Conservation (phyloP, 768 basidiomycete genomes). For the Kwoniella shandongensis region DNA sequence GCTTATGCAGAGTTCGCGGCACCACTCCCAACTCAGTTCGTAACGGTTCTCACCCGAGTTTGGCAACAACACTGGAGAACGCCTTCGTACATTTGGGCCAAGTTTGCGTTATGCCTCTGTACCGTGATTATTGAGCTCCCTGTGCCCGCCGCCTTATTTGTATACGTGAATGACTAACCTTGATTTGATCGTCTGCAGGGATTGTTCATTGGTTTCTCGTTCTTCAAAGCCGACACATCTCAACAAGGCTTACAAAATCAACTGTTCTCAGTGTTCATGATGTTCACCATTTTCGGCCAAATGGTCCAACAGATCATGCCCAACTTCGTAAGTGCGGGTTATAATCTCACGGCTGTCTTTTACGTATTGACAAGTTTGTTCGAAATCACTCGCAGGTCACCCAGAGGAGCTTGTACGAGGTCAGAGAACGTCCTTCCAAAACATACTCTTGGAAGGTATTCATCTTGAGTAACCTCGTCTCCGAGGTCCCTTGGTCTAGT, state of each 20-base stretch:
- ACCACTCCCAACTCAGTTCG: conserved; percentile 34
- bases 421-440: conserved; percentile 52
- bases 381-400: conserved; percentile 31
- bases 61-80: conserved; percentile 56
- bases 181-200: conserved; percentile 11
- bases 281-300: conserved; percentile 53
- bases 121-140: conserved; percentile 31
- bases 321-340: conserved; percentile 40
- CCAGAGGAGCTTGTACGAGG: conserved; percentile 52
- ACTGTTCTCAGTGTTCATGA: conserved; percentile 48
- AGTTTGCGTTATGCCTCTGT: conserved; percentile 45
- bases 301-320: conserved; percentile 54
- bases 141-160: neutral
- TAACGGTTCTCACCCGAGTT: conserved; percentile 45
- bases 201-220: conserved; percentile 53
- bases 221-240: conserved; percentile 53
- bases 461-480: conserved; percentile 53
- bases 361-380: neutral
- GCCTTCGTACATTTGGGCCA: conserved; percentile 54
- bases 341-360: too few species aligned
- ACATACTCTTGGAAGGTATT: conserved; percentile 53
- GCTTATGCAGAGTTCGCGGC: conserved; percentile 47
- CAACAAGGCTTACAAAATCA: conserved; percentile 53
- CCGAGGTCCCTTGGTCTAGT: conserved; percentile 40
- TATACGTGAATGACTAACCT: neutral